A percentile compares a stretch with the other conserved stretches of the same genome.
phyloP scores from a whole-genome alignment of 306 rosid genomes.

The Luffa aegyptiaca region DNA sequence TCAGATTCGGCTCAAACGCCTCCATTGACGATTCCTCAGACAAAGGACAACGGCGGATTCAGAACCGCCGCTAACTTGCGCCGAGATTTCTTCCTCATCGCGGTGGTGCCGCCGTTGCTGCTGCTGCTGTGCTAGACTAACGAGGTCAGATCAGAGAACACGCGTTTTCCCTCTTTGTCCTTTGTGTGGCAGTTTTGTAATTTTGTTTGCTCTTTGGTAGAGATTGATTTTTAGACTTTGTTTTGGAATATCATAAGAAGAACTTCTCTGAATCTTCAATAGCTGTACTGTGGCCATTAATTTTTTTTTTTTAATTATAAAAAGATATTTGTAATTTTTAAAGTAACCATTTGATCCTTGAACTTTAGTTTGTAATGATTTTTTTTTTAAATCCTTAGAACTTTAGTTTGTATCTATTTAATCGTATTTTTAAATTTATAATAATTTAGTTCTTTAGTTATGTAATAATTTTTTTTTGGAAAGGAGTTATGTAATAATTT shows the following conservation, averaged over 20 bases:
- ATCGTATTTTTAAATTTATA: too few species aligned
- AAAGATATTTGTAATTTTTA: too few species aligned
- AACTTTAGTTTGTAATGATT: too few species aligned
- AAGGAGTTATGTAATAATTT: too few species aligned
- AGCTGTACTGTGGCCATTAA: background rate
- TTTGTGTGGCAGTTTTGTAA: background rate
- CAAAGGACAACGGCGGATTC: conserved; percentile 19
- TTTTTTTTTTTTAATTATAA: background rate
- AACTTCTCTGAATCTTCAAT: background rate
- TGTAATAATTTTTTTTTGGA: too few species aligned
- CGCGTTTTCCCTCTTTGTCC: background rate
- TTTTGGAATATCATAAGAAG: background rate
- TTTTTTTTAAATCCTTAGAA: too few species aligned
- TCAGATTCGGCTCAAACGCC: conserved; percentile 34
- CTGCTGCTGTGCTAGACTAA: background rate
- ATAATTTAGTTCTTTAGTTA: too few species aligned
- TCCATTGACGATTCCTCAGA: conserved; percentile 12
- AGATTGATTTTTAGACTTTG: background rate
- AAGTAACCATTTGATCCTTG: too few species aligned
- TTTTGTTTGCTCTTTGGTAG: background rate
- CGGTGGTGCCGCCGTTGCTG: background rate
- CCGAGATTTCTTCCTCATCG: conserved; percentile 7
- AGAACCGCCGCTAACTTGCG: conserved; percentile 13
- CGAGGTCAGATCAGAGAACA: background rate
- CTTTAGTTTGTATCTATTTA: too few species aligned